phyloP scores from a whole-genome alignment of 2,329 filamentous ascomycete species.

The Trichoderma sp. region DNA sequence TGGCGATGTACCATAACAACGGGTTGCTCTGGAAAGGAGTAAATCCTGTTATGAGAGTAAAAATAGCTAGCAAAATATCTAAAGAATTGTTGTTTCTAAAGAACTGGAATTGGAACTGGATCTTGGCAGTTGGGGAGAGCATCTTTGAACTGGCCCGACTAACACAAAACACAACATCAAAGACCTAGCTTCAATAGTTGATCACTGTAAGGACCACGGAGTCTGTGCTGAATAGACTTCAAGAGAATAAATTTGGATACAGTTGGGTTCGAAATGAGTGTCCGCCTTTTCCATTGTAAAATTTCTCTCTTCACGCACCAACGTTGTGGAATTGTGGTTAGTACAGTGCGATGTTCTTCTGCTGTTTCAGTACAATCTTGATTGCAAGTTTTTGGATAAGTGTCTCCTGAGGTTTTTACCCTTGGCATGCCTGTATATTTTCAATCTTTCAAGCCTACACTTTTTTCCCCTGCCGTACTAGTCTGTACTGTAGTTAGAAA shows the following conservation, averaged over 20 bases:
- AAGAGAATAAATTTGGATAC: background rate
- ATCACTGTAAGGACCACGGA: no score
- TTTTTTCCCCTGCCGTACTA: background rate
- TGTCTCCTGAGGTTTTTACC: background rate
- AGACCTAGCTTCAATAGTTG: no score
- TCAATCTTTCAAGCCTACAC: background rate
- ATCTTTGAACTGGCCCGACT: no score
- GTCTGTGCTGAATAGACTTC: no score
- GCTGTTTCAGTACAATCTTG: no score
- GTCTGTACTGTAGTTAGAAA: background rate
- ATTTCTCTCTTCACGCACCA: background rate
- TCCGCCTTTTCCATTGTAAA: background rate
- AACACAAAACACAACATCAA: no score
- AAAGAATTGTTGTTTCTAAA: rapidly evolving
- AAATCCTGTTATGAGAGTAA: background rate
- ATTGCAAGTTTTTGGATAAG: no score
- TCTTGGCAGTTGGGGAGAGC: background rate
- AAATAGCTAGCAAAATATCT: background rate
- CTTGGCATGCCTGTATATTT: background rate
- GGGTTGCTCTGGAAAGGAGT: background rate
- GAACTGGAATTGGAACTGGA: background rate
- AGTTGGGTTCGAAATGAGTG: background rate
- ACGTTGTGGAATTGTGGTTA: background rate
- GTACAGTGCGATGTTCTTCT: background rate
- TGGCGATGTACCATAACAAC: background rate